phyloP scores from a whole-genome alignment of 2,329 filamentous ascomycete species.

The Aspergillus niger region DNA sequence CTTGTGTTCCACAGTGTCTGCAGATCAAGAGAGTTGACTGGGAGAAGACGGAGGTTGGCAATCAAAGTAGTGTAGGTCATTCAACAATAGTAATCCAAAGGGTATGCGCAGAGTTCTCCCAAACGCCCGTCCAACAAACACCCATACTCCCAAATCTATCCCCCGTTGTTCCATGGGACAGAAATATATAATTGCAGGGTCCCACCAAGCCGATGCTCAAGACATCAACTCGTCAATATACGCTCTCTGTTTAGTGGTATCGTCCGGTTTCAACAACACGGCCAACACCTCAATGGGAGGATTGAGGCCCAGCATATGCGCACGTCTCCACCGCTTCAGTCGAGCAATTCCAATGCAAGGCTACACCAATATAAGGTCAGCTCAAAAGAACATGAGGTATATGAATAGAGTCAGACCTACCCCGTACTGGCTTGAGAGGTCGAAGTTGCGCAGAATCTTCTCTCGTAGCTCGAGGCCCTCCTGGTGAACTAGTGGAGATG shows the following conservation, averaged over 20 bases:
- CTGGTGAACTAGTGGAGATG: constrained; percentile 67
- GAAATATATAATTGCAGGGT: constrained; percentile 5
- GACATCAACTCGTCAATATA: constrained; percentile 56
- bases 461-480: constrained; percentile 70
- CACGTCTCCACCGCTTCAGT: constrained; percentile 83
- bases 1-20: neutral
- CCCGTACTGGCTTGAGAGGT: constrained; percentile 87
- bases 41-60: neutral
- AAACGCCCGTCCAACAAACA: constrained; percentile 14
- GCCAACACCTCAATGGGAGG: constrained; percentile 90
- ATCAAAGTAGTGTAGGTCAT: neutral
- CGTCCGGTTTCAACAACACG: constrained; percentile 69
- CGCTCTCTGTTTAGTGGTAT: constrained; percentile 59
- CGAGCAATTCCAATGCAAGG: constrained; percentile 85
- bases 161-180: neutral
- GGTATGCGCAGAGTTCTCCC: constrained; percentile 15
- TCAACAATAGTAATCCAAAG: constrained; percentile 4
- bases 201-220: constrained; percentile 17
- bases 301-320: constrained; percentile 76
- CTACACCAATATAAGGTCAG: constrained; percentile 46
- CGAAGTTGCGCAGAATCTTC: constrained; percentile 88
- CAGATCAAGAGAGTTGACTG: neutral
- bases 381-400: neutral
- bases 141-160: constrained; percentile 12
- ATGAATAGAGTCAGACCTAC: constrained; percentile 58